Conservation (phyloP, 2,329 filamentous ascomycete species). For the Hymenotorrendiella dingleyae region DNA sequence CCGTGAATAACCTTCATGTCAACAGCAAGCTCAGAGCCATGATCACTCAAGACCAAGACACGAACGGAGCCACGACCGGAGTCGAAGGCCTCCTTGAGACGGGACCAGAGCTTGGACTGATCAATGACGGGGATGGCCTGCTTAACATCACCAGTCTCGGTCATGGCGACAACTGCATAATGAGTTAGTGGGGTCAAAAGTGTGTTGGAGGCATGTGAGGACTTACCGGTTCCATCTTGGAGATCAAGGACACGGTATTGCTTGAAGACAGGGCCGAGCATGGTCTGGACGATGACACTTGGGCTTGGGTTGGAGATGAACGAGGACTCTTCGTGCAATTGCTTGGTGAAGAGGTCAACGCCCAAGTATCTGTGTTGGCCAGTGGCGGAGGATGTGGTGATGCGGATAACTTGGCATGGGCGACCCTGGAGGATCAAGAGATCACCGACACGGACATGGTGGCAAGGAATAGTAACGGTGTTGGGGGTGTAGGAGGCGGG, state of each 20-base stretch:
- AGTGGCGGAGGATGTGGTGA: conserved; percentile 95
- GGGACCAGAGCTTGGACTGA: conserved; percentile 82
- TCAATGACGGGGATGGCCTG: conserved; percentile 88
- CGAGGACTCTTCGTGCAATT: conserved; percentile 96
- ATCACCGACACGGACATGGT: conserved; percentile 99
- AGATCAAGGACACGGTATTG: conserved; percentile 99
- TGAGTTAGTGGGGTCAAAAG: conserved; percentile 11
- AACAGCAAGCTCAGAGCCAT: conserved; percentile 88
- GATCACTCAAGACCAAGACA: conserved; percentile 91
- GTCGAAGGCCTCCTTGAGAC: conserved; percentile 78
- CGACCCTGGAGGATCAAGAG: conserved; percentile 98
- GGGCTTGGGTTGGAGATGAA: conserved; percentile 96
- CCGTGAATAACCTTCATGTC: conserved; percentile 98
- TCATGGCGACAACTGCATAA: conserved; percentile 81
- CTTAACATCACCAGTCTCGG: conserved; percentile 96
- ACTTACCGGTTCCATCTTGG: conserved; percentile 64
- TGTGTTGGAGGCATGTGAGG: background rate
- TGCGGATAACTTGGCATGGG: conserved; percentile 99
- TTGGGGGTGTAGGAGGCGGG: conserved; percentile 45
- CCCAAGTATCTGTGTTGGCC: conserved; percentile 99
- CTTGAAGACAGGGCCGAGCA: conserved; percentile 99
- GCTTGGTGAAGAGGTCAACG: conserved; percentile 99
- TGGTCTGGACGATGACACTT: conserved; percentile 97
- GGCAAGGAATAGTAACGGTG: conserved; percentile 96
- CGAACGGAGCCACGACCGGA: conserved; percentile 90